Base-by-base conservation (phyloP, 75 land plant species). In the Pseudotsuga menziesii region DNA sequence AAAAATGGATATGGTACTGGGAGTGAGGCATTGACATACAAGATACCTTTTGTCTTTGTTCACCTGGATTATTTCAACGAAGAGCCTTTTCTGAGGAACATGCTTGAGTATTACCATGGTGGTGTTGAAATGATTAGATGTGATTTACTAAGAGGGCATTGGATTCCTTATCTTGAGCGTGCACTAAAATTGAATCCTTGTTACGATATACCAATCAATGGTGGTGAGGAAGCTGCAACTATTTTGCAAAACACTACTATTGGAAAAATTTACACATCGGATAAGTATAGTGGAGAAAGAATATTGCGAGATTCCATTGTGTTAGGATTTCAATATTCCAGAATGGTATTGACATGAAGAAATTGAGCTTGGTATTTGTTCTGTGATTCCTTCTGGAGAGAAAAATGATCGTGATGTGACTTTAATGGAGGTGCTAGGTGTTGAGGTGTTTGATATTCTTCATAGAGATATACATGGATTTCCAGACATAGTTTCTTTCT, bases 41-140 rank as follows among this genome's bases (percentile, higher is more conserved):
- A 88, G 75, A 75, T 95, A 13, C 99, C 99, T 7, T 93, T 97
- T 84, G 90, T 97, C 61, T 97, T 97, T 88, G 92, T 97, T 25
- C 93, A 98, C 26, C 92, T 98, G 69, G 99, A 97, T 79, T 95
- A 97, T 80, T 97, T 97, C 80, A 97, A 92, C 80, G 99, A 97
- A 66, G 99, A 97, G 75, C 98, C 99, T 27, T 97, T 97, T 56
- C 78, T 97, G 75, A 91, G 99, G 82, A 97, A 97, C 77, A 94
- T 97, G 98, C 98, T 97, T 62, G 99, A 96, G 99, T 89, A 80
- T 57, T 93, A 91, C 78, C 92, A 91, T 22, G 86, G 95, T 83
- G 99, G 99, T 17, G 99, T 97, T 67, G 99, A 97, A 85, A 97
- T 97, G 99, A 97, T 92, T 27, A 85, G 99, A 80, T 87, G 99